Evolutionary conservation across 805 yeast species (phyloP).

Genomic region (Debaryomyces tyrocola): DNA sequence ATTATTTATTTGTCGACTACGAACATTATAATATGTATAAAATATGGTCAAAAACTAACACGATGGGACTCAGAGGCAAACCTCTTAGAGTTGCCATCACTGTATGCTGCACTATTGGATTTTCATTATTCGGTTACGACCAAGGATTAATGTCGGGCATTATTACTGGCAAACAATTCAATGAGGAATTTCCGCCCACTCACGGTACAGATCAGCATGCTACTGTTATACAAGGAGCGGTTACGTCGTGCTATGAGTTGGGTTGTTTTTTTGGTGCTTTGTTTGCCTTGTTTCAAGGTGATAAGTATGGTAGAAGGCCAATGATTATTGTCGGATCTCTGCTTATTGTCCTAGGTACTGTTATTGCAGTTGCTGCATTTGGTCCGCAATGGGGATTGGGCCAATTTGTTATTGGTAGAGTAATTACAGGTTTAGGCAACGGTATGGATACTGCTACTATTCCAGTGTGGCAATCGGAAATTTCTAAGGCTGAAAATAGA

Average conservation of each 20-base stretch:
- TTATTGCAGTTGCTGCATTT: constrained; percentile 52
- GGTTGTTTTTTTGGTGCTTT: constrained; percentile 78
- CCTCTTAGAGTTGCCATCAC: constrained; percentile 39
- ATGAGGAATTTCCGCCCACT: constrained; percentile 31
- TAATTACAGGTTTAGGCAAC: constrained; percentile 70
- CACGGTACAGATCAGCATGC: constrained; percentile 14
- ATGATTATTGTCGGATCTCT: constrained; percentile 55
- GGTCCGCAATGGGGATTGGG: constrained; percentile 45
- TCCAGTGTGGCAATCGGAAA: constrained; percentile 81
- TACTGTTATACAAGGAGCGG: constrained; percentile 56
- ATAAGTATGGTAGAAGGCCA: constrained; percentile 63
- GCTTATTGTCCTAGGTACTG: constrained; percentile 59
- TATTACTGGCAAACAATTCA: constrained; percentile 47
- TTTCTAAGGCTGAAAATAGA: constrained; percentile 58
- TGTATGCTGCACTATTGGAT: constrained; percentile 3
- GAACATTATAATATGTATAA: no score
- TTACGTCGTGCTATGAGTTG: constrained; percentile 59
- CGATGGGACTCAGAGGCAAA: constrained; percentile 54
- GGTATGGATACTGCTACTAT: constrained; percentile 75
- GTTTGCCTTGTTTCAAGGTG: constrained; percentile 61
- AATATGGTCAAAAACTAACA: constrained; percentile 45
- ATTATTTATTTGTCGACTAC: no score
- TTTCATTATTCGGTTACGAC: constrained; percentile 41
- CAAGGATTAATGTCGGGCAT: constrained; percentile 72
- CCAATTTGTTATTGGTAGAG: constrained; percentile 71